Percentiles rank a stretch among this genome's conserved stretches.
Evolutionary conservation across 2,329 filamentous ascomycete genomes (phyloP).

Genomic region (Acarospora socialis): DNA sequence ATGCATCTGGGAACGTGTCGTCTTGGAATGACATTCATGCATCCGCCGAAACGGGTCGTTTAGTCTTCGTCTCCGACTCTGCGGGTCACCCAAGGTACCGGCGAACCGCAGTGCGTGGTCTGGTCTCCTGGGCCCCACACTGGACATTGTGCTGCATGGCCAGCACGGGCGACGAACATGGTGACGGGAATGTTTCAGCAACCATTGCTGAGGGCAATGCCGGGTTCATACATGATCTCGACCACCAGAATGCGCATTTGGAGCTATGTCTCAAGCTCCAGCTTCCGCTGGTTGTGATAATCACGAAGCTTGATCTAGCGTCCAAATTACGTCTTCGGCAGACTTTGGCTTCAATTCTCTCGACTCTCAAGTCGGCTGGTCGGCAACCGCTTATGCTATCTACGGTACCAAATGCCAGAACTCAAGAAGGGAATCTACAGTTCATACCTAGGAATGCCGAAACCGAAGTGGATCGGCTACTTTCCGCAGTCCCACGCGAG

Average conservation of each 20-base stretch:
- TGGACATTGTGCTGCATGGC: slow-evolving; percentile 84
- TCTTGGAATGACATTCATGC: slow-evolving; percentile 93
- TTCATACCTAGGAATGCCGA: slow-evolving; percentile 43
- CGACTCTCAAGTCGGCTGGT: slow-evolving; percentile 60
- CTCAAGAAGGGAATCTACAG: slow-evolving; percentile 27
- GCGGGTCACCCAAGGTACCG: slow-evolving; percentile 82
- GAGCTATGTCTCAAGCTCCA: slow-evolving; percentile 70
- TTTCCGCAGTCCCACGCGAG: slow-evolving; percentile 27
- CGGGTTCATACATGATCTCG: slow-evolving; percentile 35
- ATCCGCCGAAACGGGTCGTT: slow-evolving; percentile 53
- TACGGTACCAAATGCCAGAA: slow-evolving; percentile 9
- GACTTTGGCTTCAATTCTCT: slow-evolving; percentile 59
- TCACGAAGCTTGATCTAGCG: slow-evolving; percentile 84
- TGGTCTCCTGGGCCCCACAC: slow-evolving; percentile 93
- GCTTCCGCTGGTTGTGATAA: slow-evolving; percentile 62
- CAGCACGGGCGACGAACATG: slow-evolving; percentile 53
- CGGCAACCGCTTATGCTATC: slow-evolving; percentile 59
- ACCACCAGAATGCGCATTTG: slow-evolving; percentile 66
- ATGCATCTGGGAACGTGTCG: slow-evolving; percentile 70
- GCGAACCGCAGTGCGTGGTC: slow-evolving; percentile 71
- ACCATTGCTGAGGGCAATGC: slow-evolving; percentile 14
- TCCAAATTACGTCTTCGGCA: slow-evolving; percentile 56
- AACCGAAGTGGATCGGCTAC: slow-evolving; percentile 41
- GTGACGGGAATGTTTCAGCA: slow-evolving; percentile 11
- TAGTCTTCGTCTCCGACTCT: slow-evolving; percentile 84